phyloP scores from a whole-genome alignment of 306 rosid species.

The Gillenia trifoliata region DNA sequence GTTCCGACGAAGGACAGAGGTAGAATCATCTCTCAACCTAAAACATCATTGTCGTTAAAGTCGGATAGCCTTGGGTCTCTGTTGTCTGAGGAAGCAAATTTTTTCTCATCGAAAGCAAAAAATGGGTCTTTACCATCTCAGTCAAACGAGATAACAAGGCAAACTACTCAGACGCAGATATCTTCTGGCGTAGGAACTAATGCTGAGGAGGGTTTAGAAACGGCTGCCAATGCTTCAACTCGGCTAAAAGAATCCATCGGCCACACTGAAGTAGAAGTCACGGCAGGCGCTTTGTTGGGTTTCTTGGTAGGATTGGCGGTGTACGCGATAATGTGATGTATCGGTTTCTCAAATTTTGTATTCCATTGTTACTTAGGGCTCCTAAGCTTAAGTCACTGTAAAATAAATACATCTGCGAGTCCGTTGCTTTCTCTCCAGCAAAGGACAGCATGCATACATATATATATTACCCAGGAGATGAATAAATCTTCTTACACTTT shows the following conservation, averaged over 20 bases:
- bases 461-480: too few species aligned
- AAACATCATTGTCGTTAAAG: constrained; percentile 29
- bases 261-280: constrained; percentile 75
- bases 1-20: constrained; percentile 34
- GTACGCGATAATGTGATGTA: constrained; percentile 10
- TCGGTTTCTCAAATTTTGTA: neutral
- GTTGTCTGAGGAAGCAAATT: constrained; percentile 36
- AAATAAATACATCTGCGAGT: too few species aligned
- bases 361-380: neutral
- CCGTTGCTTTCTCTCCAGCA: too few species aligned
- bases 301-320: constrained; percentile 56
- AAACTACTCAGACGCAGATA: constrained; percentile 17
- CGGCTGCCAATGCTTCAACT: constrained; percentile 9
- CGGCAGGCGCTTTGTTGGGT: constrained; percentile 77
- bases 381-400: too few species aligned
- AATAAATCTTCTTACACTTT: too few species aligned
- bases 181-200: constrained; percentile 27
- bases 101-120: constrained; percentile 23
- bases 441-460: too few species aligned
- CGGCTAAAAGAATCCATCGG: constrained; percentile 70
- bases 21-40: constrained; percentile 37
- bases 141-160: constrained; percentile 25
- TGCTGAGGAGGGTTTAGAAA: constrained; percentile 30
- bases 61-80: constrained; percentile 27
- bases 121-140: constrained; percentile 26